Conservation (phyloP, 2,329 filamentous ascomycete genomes). For the Hypoxylon sp. region DNA sequence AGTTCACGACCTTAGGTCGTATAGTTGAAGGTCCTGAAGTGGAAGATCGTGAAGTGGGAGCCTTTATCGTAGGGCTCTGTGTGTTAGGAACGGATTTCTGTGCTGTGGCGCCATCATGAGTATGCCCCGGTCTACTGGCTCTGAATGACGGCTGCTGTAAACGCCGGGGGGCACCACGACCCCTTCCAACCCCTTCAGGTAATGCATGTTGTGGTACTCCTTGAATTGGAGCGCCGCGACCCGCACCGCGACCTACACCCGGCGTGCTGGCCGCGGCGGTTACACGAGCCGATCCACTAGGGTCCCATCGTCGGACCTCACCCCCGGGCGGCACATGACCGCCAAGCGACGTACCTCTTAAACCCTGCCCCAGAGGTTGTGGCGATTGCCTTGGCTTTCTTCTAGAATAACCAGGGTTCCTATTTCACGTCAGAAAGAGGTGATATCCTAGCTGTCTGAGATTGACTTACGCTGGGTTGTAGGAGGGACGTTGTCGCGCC, state of each 20-base stretch:
- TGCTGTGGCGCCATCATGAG: neutral
- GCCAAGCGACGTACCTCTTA: constrained; percentile 32
- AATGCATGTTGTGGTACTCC: neutral
- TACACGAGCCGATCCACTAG: neutral
- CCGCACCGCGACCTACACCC: neutral
- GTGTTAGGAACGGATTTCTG: neutral
- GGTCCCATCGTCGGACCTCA: constrained; percentile 26
- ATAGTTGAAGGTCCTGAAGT: neutral
- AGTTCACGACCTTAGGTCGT: neutral
- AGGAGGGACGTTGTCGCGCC: neutral
- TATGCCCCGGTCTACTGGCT: neutral
- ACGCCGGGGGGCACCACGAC: neutral
- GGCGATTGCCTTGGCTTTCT: neutral
- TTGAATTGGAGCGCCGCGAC: neutral
- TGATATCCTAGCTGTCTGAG: neutral
- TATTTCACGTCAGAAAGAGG: constrained; percentile 13
- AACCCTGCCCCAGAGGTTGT: neutral
- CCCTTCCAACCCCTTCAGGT: neutral
- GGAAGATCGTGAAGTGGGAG: neutral
- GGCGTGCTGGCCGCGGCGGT: neutral
- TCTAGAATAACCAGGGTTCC: constrained; percentile 16
- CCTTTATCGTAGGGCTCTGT: neutral
- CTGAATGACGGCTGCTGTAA: neutral
- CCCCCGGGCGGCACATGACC: constrained; percentile 43
- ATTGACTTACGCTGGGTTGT: constrained; percentile 22